A percentile compares a stretch with the other conserved stretches of the same genome.
phyloP scores from a whole-genome alignment of 805 yeast species.

The fission yeast (Schizosaccharomyces pombe) region DNA sequence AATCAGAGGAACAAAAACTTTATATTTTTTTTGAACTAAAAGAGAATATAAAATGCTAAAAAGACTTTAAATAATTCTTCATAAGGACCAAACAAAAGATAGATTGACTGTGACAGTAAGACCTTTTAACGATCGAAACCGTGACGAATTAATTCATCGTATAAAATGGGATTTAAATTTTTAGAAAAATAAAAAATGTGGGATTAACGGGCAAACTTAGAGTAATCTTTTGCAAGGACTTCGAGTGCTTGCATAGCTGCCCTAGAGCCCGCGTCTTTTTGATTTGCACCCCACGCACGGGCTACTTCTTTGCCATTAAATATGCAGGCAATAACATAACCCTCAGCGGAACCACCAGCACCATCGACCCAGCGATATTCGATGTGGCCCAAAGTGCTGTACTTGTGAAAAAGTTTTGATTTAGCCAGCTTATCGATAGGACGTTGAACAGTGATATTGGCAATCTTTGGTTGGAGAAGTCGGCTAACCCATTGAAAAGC shows the following conservation, averaged over 20 bases:
- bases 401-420: background rate
- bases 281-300: conserved; percentile 1
- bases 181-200: too few species aligned
- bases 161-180: too few species aligned
- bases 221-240: background rate
- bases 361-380: conserved; percentile 4
- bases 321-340: conserved; percentile 1
- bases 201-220: background rate
- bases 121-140: too few species aligned
- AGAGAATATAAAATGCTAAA: too few species aligned
- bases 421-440: conserved; percentile 2
- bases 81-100: too few species aligned
- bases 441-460: background rate
- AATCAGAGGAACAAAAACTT: too few species aligned
- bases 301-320: conserved; percentile 1
- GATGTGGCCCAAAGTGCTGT: background rate
- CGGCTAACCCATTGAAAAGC: background rate
- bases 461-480: background rate
- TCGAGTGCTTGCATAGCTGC: conserved; percentile 3
- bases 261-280: conserved; percentile 2
- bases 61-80: too few species aligned
- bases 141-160: too few species aligned
- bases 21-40: too few species aligned
- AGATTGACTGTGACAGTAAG: too few species aligned
- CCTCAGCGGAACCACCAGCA: background rate